Percentiles rank a stretch among this genome's conserved stretches.
phyloP scores from a whole-genome alignment of 202 grass and related monocot genomes.

The Schoenoplectus tabernaemontani region DNA sequence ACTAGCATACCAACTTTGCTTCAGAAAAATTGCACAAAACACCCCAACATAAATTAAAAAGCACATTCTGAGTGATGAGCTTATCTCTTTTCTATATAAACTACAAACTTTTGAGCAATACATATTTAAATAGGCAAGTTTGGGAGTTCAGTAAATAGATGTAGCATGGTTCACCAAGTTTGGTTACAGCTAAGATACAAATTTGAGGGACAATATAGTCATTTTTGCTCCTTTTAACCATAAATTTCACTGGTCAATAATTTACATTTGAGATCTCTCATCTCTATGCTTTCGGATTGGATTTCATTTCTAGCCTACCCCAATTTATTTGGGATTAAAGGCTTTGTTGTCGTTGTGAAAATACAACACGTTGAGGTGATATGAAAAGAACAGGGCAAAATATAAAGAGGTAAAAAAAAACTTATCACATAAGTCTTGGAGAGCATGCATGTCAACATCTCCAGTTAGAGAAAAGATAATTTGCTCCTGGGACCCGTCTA shows the following conservation, averaged over 20 bases:
- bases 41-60: too few species aligned
- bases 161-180: neutral
- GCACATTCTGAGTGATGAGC: neutral
- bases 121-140: neutral
- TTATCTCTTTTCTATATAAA: neutral
- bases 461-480: conserved; percentile 86
- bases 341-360: too few species aligned
- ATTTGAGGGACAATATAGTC: neutral
- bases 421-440: conserved; percentile 85
- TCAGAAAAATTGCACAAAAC: too few species aligned
- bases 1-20: neutral
- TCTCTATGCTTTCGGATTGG: too few species aligned
- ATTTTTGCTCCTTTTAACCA: neutral
- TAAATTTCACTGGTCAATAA: neutral
- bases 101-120: too few species aligned
- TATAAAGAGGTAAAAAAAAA: conserved; percentile 25
- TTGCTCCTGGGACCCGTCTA: conserved; percentile 68
- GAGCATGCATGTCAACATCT: conserved; percentile 85
- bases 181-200: neutral
- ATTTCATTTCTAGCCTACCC: too few species aligned
- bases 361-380: neutral
- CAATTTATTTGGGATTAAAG: too few species aligned
- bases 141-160: neutral
- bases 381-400: neutral
- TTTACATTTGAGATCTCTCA: too few species aligned